Conservation (phyloP, 2,329 filamentous ascomycete genomes). For the Botrytis squamosa region DNA sequence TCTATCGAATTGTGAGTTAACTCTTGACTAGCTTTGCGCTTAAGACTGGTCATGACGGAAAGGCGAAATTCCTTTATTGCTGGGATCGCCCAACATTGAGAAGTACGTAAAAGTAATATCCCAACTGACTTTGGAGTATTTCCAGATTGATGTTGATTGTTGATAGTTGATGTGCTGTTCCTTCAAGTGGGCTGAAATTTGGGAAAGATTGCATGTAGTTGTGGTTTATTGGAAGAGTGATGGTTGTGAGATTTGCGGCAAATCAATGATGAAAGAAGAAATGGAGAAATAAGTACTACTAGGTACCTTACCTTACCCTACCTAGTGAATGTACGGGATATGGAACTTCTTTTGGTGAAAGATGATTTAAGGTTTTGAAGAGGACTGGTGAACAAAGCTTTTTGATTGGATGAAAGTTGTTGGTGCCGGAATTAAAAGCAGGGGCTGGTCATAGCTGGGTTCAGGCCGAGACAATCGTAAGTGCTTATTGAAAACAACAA, state of each 20-base stretch:
- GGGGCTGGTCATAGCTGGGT: not conserved
- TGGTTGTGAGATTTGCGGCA: constrained; percentile 1
- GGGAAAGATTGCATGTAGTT: not conserved
- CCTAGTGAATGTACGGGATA: not conserved
- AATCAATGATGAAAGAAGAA: constrained; percentile 21
- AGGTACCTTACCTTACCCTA: not conserved
- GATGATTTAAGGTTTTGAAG: constrained; percentile 10
- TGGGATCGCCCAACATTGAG: constrained; percentile 15
- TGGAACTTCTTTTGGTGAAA: not conserved
- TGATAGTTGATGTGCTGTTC: constrained; percentile 1
- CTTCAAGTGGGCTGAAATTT: not conserved
- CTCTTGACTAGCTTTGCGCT: constrained; percentile 33
- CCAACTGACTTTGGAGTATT: not conserved
- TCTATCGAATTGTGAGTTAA: constrained; percentile 26
- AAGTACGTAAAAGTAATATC: not conserved
- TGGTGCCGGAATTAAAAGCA: not conserved
- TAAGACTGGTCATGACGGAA: constrained; percentile 24
- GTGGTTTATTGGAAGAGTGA: not conserved
- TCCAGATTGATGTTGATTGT: not conserved
- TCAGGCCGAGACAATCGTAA: not conserved
- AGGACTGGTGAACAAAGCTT: not conserved
- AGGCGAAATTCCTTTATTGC: not conserved
- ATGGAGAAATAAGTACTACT: not conserved
- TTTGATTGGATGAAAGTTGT: not conserved
- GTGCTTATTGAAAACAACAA: not conserved